Evolutionary conservation across 352 stramenopile genomes (phyloP).

Genomic region (Pythium sp.): DNA sequence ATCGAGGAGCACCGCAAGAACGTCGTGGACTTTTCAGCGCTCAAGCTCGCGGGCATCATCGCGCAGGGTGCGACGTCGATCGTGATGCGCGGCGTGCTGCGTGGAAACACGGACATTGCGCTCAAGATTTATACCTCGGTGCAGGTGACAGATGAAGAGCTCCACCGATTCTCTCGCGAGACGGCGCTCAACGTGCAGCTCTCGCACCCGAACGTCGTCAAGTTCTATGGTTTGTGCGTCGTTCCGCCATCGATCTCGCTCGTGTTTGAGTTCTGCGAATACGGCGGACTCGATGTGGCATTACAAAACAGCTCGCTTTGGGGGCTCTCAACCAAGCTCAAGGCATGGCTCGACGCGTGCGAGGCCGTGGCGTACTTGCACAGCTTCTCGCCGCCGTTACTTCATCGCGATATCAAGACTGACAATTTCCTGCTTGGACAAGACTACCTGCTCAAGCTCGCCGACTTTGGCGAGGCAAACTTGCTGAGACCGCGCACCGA

Average conservation of each 20-base stretch:
- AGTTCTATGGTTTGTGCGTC: slow-evolving; percentile 79
- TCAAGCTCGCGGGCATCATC: slow-evolving; percentile 76
- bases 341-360: slow-evolving; percentile 82
- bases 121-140: slow-evolving; percentile 87
- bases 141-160: slow-evolving; percentile 81
- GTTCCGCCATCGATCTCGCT: slow-evolving; percentile 82
- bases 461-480: slow-evolving; percentile 85
- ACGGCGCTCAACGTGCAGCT: slow-evolving; percentile 79
- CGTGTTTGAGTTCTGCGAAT: slow-evolving; percentile 87
- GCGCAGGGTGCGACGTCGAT: slow-evolving; percentile 79
- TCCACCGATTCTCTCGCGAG: slow-evolving; percentile 76
- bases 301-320: slow-evolving; percentile 50
- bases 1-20: slow-evolving; percentile 83
- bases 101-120: slow-evolving; percentile 55
- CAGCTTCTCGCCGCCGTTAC: slow-evolving; percentile 73
- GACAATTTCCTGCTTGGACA: slow-evolving; percentile 84
- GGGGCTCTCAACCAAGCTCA: slow-evolving; percentile 71
- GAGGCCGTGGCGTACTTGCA: slow-evolving; percentile 80
- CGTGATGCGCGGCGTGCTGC: slow-evolving; percentile 72
- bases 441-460: slow-evolving; percentile 77
- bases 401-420: slow-evolving; percentile 86
- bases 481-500: slow-evolving; percentile 72
- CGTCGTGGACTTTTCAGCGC: slow-evolving; percentile 75
- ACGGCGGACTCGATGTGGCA: slow-evolving; percentile 65
- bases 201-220: slow-evolving; percentile 82